Base-by-base conservation (phyloP, 768 basidiomycete genomes). In the Pulveroboletus ravenelii region DNA sequence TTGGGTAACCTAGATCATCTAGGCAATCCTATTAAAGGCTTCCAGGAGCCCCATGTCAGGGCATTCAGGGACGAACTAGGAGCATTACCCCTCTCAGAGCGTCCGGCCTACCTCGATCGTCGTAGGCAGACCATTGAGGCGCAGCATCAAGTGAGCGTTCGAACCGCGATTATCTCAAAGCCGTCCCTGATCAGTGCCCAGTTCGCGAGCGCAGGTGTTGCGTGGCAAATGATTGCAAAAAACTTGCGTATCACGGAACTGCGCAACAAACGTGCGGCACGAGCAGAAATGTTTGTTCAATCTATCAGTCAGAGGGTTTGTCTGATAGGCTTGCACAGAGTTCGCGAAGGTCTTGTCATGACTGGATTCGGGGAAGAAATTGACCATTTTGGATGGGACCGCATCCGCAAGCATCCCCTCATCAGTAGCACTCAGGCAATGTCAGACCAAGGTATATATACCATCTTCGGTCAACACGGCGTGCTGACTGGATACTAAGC, bases 381-480 rank as follows among this genome's bases (percentile, higher is more conserved):
- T 3, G 56, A 63, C 37, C 36, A 58, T 55, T 63, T 68, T 50
- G 61, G 61, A 20, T 69, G 66, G 66, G 62, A 65, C 20, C 68
- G 63, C 20, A 60, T 67, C 15, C 55, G 63, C 53, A 62, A 52
- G 34, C 68, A 68, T 47, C 49, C 61, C 13, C 46, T 65, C 30
- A 67, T 69, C 38, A 63, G 52, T 38, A 60, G 27, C 40, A 56
- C 64, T 5, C 67, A 58, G 23, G 23, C 47, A 38, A 37, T 66
- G 17, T 59, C 67, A 23, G 54, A 54, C 20, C 38, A 56, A 56
- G 51, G 66, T 66, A 48, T 42, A 30, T 41, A 31, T 36, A 14
- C 18, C 39, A 17, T 27, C 23, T 42, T 31, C 32, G 15, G 14
- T 27, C 12, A 32, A 27, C 35, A 25, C 27, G 6, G 23, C 13